Base-by-base conservation (phyloP, 2,329 filamentous ascomycete genomes). In the Graphiopsis chlorocephala region DNA sequence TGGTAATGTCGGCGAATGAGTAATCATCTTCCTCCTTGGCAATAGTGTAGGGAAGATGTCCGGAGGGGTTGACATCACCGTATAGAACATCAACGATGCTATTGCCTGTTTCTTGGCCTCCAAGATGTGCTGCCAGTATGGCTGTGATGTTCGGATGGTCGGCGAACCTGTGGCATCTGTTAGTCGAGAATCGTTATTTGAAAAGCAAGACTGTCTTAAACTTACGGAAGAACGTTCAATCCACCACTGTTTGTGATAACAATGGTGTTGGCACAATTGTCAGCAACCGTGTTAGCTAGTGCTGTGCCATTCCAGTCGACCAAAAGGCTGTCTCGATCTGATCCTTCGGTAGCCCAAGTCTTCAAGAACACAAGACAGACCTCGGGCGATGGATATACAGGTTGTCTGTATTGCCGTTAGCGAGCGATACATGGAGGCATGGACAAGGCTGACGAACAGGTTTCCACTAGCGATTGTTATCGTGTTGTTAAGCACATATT, bases 321-420 rank as follows among this genome's bases (percentile, higher is more conserved):
- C n/a, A 76, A 71, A 5, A 83, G 72, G 7, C 73, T 72, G 4
- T 66, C 65, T 23, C 82, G 76, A 66, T 83, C 82, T n/a, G 68
- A 72, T 52, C 76, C 80, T 71, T 84, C 82, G 2, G 75, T 73
- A 0, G 81, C 80, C 73, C 76, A 83, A 15, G 72, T 84, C 83
- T 87, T 88, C 64, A 87, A 77, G 74, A 88, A 85, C 31, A 88
- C 85, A n/a, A 88, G 77, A 73, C 69, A 81, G 11, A 57, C 53
- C 29, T 64, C 61, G 7, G 61, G 61, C 4, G 38, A 12, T 2
- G 61, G 61, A 20, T 64, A 64, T 14, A 52, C 28, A 6, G 61
- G 61, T 38, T 60, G 38, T 17, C 57, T 60, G n/a, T 20, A 14
- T 33, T 11, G 4, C 15, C 6, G 38, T 60, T 45, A 60, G 57